Evolutionary conservation across 345 rosid genomes (phyloP), one percentile per base, ranked within the genome.

Genomic region (Toxicodendron radicans): DNA sequence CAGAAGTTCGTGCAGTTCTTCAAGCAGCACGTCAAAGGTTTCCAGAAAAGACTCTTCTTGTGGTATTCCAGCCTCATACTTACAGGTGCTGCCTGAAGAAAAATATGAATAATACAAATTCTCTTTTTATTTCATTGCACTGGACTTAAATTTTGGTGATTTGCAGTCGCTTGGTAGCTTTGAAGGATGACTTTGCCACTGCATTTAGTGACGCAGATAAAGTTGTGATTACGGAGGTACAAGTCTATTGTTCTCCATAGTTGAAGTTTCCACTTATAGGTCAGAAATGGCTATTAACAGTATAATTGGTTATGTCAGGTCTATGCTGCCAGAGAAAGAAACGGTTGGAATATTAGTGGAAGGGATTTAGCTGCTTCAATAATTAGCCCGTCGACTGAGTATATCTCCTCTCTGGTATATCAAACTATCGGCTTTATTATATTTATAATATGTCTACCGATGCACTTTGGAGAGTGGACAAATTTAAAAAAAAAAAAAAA

Each of bases 61-160:
- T 63, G 57, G 78, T 77, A 38, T 81, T 77, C 79, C 81, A 78
- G 79, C 84, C 82, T 71, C 81, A 81, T 56, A 75, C 76, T 45
- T 74, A 66, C 77, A 78, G 84, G 81, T 69, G 20, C 17, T 64
- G 35, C 30, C 73, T 38, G 17, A 4, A 35, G 54, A 16, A 61
- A 53, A 33, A 53, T 30, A 16, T 17, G 13, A 52, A 59, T 17
- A 45, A 13, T 23, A 30, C 18, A 14, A 12, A 23, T 41, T 33
- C 57, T 16, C 21, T 68, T 21, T 5, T 7, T 3, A n/a, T 46
- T 64, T 12, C 12, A 11, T 66, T 32, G 56, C 53, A 3, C n/a
- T 21, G 1, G 24, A 60, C 60, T 66, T 46, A 48, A 41, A 45
- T 76, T 38, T 62, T 27, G 59, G 59, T 66, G 51, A 23, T 10